A percentile compares a stretch with the other conserved stretches of the same genome.
phyloP scores from a whole-genome alignment of 768 basidiomycete species.

The Tricholoma sp. region DNA sequence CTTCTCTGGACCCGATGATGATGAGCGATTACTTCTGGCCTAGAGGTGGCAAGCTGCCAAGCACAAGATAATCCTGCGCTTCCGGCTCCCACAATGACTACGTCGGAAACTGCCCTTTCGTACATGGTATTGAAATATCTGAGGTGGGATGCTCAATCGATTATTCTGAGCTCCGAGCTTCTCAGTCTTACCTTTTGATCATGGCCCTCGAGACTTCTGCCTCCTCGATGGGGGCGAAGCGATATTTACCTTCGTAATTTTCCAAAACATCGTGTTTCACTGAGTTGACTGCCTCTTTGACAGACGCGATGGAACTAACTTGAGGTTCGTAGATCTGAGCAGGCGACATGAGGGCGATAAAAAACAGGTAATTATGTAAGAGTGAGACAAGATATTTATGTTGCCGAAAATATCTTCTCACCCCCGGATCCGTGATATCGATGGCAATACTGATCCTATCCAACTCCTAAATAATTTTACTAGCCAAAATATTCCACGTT shows the following conservation, averaged over 20 bases:
- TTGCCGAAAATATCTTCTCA: too few species aligned
- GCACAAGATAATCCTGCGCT: constrained; percentile 69
- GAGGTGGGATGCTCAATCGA: background rate
- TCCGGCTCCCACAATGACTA: constrained; percentile 74
- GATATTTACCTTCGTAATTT: constrained; percentile 59
- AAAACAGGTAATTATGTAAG: background rate
- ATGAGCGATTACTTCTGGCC: constrained; percentile 57
- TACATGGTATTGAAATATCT: constrained; percentile 76
- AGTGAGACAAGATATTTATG: background rate
- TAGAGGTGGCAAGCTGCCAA: constrained; percentile 60
- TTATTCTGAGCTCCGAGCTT: background rate
- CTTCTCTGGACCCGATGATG: background rate
- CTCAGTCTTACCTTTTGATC: constrained; percentile 54
- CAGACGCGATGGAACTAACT: background rate
- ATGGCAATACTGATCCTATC: too few species aligned
- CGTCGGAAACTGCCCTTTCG: constrained; percentile 69
- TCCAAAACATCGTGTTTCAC: constrained; percentile 37
- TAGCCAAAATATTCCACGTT: too few species aligned
- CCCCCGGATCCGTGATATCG: too few species aligned
- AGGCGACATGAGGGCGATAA: constrained; percentile 7
- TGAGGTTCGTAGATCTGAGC: constrained; percentile 7
- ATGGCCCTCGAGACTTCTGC: constrained; percentile 73
- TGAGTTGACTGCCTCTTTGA: too few species aligned
- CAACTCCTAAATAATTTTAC: too few species aligned
- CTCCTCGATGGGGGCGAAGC: constrained; percentile 71